Conservation (phyloP, 1,284 basidiomycete species). For the Cryptococcus sp. region DNA sequence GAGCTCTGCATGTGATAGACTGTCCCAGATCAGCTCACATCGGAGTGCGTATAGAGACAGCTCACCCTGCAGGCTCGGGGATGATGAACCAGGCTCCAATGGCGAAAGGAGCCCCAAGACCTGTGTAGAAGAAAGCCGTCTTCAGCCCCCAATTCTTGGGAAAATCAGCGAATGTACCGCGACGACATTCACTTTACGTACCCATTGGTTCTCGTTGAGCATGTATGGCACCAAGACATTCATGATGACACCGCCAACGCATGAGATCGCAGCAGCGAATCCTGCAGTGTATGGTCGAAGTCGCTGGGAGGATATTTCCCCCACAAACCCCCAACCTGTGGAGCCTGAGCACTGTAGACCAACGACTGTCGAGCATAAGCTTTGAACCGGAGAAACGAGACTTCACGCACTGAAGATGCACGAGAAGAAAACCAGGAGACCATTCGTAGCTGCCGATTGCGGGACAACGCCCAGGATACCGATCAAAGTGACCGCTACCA, state of each 20-base stretch:
- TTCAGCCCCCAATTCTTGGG: too few species aligned
- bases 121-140: too few species aligned
- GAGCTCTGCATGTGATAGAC: conserved; percentile 3
- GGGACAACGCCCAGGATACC: conserved; percentile 17
- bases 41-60: background rate
- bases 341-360: conserved; percentile 21
- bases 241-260: conserved; percentile 15
- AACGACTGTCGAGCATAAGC: conserved; percentile 13
- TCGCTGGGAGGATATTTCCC: conserved; percentile 25
- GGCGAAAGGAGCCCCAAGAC: conserved; percentile 12
- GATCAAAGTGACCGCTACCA: conserved; percentile 8
- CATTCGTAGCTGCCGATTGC: conserved; percentile 9
- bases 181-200: conserved; percentile 21
- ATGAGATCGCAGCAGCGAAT: conserved; percentile 19
- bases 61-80: conserved; percentile 19
- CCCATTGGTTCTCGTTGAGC: conserved; percentile 20
- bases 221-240: conserved; percentile 21
- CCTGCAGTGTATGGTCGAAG: conserved; percentile 24
- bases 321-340: conserved; percentile 25
- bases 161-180: too few species aligned
- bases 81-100: conserved; percentile 21
- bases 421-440: conserved; percentile 13
- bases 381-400: conserved; percentile 4
- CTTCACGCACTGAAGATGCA: conserved; percentile 16
- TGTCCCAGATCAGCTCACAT: background rate